Evolutionary conservation across 1,139 yeast genomes (phyloP).

Genomic region (Tardiomyces digboiensis): DNA sequence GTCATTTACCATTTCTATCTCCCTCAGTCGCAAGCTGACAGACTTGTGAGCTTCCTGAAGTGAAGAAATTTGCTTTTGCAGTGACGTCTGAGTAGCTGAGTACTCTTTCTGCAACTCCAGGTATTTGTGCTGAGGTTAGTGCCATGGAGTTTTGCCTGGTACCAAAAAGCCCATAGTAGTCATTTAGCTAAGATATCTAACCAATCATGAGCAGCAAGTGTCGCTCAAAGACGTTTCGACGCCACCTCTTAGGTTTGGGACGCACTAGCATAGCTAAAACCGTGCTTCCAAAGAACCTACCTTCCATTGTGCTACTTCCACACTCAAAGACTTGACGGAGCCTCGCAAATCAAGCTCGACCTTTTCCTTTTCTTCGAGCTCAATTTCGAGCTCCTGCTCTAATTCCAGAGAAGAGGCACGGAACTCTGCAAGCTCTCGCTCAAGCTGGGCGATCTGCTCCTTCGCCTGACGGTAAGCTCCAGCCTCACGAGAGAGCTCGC

Average conservation of each 20-base stretch:
- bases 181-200: too few relatives aligned
- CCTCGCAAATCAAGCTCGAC: slow-evolving; percentile 18
- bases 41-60: slow-evolving; percentile 20
- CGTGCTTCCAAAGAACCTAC: too few relatives aligned
- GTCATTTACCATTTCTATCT: slow-evolving; percentile 30
- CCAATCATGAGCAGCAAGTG: too few relatives aligned
- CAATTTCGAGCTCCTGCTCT: slow-evolving; percentile 27
- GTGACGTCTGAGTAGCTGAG: slow-evolving; percentile 19
- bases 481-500: neutral
- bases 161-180: too few relatives aligned
- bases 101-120: slow-evolving; percentile 19
- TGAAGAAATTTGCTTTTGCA: slow-evolving; percentile 19
- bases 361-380: slow-evolving; percentile 25
- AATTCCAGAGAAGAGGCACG: slow-evolving; percentile 26
- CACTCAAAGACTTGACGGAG: slow-evolving; percentile 14
- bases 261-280: too few relatives aligned
- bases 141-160: too few relatives aligned
- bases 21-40: slow-evolving; percentile 23
- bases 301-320: slow-evolving; percentile 19
- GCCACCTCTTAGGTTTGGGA: too few relatives aligned
- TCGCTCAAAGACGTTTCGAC: too few relatives aligned
- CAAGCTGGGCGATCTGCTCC: slow-evolving; percentile 26
- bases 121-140: slow-evolving; percentile 12
- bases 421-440: slow-evolving; percentile 28
- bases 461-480: slow-evolving; percentile 8